Evolutionary conservation across 257 asterid genomes (phyloP).

Genomic region (Henckelia pumila): DNA sequence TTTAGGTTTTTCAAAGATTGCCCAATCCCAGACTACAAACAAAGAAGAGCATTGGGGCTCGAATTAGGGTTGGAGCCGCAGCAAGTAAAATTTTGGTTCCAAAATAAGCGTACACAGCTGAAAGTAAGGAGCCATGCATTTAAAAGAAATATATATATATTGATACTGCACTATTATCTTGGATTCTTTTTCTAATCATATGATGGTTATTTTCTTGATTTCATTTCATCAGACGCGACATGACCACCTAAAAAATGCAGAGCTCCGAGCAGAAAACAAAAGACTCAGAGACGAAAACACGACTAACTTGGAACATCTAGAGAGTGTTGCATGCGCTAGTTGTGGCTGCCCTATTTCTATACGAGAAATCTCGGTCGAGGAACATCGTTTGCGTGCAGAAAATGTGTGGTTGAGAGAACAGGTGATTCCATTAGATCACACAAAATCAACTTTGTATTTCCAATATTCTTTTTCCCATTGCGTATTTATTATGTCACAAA

Average conservation of each 20-base stretch:
- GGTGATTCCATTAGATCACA: constrained; percentile 26
- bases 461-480: not conserved
- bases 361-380: constrained; percentile 40
- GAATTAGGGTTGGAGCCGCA: constrained; percentile 29
- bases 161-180: too few relatives aligned
- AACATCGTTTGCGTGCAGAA: constrained; percentile 38
- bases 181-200: not conserved
- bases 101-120: constrained; percentile 40
- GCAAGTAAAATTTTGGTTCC: constrained; percentile 54
- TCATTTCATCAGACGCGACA: constrained; percentile 27
- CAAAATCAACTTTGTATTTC: too few relatives aligned
- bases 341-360: constrained; percentile 41
- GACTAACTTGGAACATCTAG: constrained; percentile 34
- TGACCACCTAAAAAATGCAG: constrained; percentile 31
- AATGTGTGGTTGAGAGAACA: constrained; percentile 38
- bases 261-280: constrained; percentile 34
- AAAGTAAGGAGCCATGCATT: constrained; percentile 20
- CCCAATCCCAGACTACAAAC: constrained; percentile 40
- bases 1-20: constrained; percentile 37
- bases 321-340: constrained; percentile 33
- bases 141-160: not conserved
- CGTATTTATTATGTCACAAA: too few relatives aligned
- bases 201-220: not conserved
- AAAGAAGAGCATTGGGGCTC: constrained; percentile 29
- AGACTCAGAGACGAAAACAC: constrained; percentile 37